Percentiles rank a stretch among this genome's conserved stretches.
Conservation (phyloP, 768 basidiomycete species). For the Mycena venus region DNA sequence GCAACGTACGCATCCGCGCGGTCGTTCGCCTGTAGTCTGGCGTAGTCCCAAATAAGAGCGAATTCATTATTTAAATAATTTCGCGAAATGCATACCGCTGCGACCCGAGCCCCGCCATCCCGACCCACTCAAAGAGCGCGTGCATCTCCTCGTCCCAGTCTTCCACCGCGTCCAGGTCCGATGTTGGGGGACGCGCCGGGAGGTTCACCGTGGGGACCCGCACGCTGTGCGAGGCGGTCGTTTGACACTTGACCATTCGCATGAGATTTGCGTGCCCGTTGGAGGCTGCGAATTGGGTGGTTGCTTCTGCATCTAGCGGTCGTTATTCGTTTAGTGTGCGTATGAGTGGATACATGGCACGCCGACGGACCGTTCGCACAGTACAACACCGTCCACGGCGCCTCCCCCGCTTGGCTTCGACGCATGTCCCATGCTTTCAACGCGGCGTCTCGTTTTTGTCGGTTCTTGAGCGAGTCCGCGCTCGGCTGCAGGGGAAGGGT, state of each 20-base stretch:
- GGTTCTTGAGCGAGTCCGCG: conserved; percentile 51
- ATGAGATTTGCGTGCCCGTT: conserved; percentile 22
- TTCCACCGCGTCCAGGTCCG: conserved; percentile 51
- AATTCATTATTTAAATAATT: not conserved
- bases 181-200: not conserved
- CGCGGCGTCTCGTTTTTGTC: conserved; percentile 54
- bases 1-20: conserved; percentile 79
- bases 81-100: conserved; percentile 61
- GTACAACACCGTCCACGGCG: conserved; percentile 63
- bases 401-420: conserved; percentile 46
- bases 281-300: not conserved
- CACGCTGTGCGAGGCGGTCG: not conserved
- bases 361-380: conserved; percentile 43
- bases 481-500: conserved; percentile 57
- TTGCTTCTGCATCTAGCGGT: conserved; percentile 12
- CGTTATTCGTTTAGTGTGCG: not conserved
- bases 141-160: conserved; percentile 63
- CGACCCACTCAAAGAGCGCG: conserved; percentile 79
- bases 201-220: conserved; percentile 20
- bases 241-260: conserved; percentile 41
- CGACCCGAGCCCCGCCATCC: conserved; percentile 75
- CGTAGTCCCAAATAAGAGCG: not conserved
- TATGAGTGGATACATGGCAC: not conserved
- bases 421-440: conserved; percentile 65
- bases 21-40: conserved; percentile 72